Conservation (phyloP, 305 asterid genomes). For the Fraxinus xanthoxyloides region DNA sequence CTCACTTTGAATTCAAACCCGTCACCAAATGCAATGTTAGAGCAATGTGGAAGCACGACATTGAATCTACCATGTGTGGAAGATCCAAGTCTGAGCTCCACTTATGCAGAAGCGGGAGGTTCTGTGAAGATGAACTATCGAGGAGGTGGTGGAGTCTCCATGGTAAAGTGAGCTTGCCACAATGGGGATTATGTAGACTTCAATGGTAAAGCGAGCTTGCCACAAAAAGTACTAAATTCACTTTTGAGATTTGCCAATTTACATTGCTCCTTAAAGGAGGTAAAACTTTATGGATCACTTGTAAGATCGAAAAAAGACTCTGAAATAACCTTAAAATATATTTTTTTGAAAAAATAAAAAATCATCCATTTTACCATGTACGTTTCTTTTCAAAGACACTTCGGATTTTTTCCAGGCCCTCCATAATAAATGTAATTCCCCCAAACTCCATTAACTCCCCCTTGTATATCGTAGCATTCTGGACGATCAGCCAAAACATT, state of each 20-base stretch:
- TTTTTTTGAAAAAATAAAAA: constrained; percentile 10
- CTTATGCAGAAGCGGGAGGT: background rate
- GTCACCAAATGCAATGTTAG: background rate
- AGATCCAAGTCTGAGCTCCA: background rate
- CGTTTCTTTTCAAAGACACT: constrained; percentile 46
- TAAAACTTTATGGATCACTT: constrained; percentile 39
- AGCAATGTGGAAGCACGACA: background rate
- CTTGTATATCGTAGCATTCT: constrained; percentile 76
- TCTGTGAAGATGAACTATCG: background rate
- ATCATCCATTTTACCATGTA: constrained; percentile 9
- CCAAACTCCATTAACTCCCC: constrained; percentile 78
- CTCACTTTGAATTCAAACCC: background rate
- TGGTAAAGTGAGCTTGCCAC: background rate
- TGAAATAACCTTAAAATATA: constrained; percentile 13
- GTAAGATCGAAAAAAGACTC: constrained; percentile 31
- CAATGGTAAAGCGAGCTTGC: background rate
- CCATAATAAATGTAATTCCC: constrained; percentile 93
- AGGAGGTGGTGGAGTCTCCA: background rate
- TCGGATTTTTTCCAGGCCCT: constrained; percentile 85
- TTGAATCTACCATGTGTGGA: background rate
- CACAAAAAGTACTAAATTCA: background rate
- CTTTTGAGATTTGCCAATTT: background rate
- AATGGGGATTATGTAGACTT: background rate
- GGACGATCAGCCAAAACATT: constrained; percentile 76
- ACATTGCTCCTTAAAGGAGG: constrained; percentile 28